Evolutionary conservation across 257 asterid species (phyloP), one percentile per base, ranked within the genome.

Genomic region (Cynanchum wilfordii): DNA sequence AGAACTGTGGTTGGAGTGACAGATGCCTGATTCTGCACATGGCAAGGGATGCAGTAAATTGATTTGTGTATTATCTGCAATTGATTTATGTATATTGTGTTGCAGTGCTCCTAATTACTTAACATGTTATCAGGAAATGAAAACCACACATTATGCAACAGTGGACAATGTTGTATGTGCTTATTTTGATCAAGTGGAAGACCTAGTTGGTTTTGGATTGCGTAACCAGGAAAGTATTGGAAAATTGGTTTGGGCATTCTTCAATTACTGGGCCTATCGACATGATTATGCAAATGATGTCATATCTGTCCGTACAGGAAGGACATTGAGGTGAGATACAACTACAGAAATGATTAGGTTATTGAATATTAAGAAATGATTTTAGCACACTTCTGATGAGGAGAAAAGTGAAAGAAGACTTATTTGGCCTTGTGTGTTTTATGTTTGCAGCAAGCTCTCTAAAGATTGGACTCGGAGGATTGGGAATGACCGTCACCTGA

Each of bases 401-500:
- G 30, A 12, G 66, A 17, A 5, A 60, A 5, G 5, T 17, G 8
- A 4, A 11, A 17, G 20, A 25, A 13, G 30, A 24, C 45, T 68
- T 27, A 19, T 15, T 63, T 24, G 57, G 2, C 58, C 12, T 68
- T 59, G 20, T 71, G 22, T 73, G 59, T 66, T 20, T 56, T 57
- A 1, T 40, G 20, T 49, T 78, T 40, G 55, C 87, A 93, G 97
- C 88, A 94, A 94, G 80, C 86, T 88, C 75, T 77, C 50, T 27
- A 94, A 94, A 77, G 99, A 91, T 79, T 94, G 99, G 99, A 94
- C 97, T 0, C 84, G 89, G 77, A 91, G 99, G 82, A 83, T 94
- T 22, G 99, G 99, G 20, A 94, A 91, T 47, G 97, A 94, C 70
- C 88, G 99, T 0, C 99, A 91, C 77, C 77, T 94, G 86, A 94